Evolutionary conservation across 495 filamentous ascomycete genomes (phyloP).

Genomic region (Pseudomonodictys pantanalensis): DNA sequence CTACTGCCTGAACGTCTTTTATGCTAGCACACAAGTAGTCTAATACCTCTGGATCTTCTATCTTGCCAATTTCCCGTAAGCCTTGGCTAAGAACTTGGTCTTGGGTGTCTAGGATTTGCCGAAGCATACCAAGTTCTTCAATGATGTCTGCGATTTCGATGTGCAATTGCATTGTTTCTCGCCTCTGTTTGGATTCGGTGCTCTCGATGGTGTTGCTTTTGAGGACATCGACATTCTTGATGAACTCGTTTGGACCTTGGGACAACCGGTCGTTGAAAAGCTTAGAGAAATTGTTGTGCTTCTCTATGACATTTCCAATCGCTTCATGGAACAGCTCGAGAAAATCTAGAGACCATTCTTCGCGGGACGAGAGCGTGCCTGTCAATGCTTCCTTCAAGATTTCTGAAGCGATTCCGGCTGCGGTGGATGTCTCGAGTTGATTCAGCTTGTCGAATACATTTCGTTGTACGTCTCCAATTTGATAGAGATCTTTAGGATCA

Average conservation of each 20-base stretch:
- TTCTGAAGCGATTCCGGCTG: background rate
- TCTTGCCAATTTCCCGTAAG: background rate
- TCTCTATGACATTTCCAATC: background rate
- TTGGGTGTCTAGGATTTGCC: background rate
- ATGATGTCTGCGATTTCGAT: background rate
- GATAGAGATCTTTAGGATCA: background rate
- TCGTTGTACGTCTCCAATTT: background rate
- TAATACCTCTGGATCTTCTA: too few species aligned
- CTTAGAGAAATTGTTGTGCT: background rate
- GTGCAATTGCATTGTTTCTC: background rate
- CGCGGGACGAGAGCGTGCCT: background rate
- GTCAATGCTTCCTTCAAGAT: background rate
- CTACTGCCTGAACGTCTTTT: too few species aligned
- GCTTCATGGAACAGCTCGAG: background rate
- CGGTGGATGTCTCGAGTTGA: background rate
- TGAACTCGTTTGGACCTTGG: background rate
- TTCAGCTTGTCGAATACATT: background rate
- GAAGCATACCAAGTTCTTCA: background rate
- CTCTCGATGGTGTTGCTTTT: background rate
- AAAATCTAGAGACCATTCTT: background rate
- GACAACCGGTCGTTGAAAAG: background rate
- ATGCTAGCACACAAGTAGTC: too few species aligned
- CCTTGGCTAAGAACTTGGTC: background rate
- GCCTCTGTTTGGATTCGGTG: background rate
- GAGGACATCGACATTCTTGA: background rate